A percentile compares a stretch with the other conserved stretches of the same genome.
These are phyloP conservation scores for Backusella sp. DNA, from an alignment of 192 early-diverging fungal genomes.

Conservation along the genomic window DNA sequence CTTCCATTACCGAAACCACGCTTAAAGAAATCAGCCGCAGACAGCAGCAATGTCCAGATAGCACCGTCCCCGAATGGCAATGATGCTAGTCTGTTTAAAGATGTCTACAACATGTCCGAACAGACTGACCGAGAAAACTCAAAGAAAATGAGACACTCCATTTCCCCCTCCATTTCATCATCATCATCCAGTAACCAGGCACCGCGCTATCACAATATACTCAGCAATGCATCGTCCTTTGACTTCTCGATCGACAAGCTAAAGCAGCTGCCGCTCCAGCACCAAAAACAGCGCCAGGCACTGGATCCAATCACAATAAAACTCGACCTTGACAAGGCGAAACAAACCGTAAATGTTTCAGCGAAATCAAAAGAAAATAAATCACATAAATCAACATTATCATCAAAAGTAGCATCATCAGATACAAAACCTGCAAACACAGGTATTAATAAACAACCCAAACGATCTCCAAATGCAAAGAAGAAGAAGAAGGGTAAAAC, in stretches of 20 bases:
- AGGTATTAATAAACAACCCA: not conserved
- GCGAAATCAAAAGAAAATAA: not conserved
- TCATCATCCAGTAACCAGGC: not conserved
- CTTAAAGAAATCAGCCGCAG: not conserved
- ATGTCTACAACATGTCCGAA: not conserved
- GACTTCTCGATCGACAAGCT: not conserved
- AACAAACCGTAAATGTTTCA: not conserved
- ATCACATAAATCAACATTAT: not conserved
- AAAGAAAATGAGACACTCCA: slow-evolving; percentile 15
- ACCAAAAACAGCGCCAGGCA: not conserved
- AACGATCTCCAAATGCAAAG: not conserved
- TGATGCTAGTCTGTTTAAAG: not conserved
- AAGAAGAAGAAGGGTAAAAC: slow-evolving; percentile 18
- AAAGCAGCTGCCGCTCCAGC: not conserved
- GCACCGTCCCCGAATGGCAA: not conserved
- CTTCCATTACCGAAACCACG: slow-evolving; percentile 20
- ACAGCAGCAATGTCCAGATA: not conserved
- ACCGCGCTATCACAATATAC: not conserved
- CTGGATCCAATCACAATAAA: not conserved
- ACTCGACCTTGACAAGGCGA: not conserved
- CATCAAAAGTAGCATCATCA: not conserved
- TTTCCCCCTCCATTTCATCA: not conserved
- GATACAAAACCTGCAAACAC: not conserved
- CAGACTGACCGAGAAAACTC: not conserved
- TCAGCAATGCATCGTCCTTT: not conserved